These are phyloP conservation scores for Sporothrix phasma DNA, from an alignment of 2,329 filamentous ascomycete genomes.

Conservation along the genomic window DNA sequence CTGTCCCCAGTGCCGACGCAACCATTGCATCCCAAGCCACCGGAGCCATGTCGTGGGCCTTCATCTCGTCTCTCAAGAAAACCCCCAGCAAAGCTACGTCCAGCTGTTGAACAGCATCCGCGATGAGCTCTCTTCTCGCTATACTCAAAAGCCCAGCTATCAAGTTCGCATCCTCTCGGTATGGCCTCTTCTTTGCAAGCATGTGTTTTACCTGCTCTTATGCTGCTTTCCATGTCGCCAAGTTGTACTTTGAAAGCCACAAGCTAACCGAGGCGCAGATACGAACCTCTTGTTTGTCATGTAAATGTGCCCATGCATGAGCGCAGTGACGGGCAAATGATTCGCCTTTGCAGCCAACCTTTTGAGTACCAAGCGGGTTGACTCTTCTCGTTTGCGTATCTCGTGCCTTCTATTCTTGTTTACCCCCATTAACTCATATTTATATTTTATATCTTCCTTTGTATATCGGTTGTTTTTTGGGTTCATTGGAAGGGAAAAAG, in stretches of 20 bases:
- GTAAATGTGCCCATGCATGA: conserved; percentile 27
- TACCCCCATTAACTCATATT: not conserved
- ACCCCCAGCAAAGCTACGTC: conserved; percentile 91
- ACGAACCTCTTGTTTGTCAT: conserved; percentile 59
- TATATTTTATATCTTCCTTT: not conserved
- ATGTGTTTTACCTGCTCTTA: conserved; percentile 7
- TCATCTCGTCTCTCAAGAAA: conserved; percentile 86
- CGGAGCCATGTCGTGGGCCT: conserved; percentile 97
- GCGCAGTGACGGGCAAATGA: not conserved
- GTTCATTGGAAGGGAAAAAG: conserved; percentile 4
- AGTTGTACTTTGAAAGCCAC: no score
- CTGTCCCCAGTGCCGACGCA: conserved; percentile 64
- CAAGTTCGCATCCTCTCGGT: conserved; percentile 93
- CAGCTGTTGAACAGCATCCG: conserved; percentile 92
- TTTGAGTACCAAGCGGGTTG: no score
- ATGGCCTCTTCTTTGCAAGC: conserved; percentile 29
- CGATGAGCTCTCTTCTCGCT: conserved; percentile 76
- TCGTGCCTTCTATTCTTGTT: not conserved
- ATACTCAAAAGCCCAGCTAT: conserved; percentile 94
- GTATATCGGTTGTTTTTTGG: not conserved
- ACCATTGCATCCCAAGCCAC: conserved; percentile 82
- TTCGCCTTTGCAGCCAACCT: not conserved
- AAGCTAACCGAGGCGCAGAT: conserved; percentile 34
- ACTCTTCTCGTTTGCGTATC: not conserved
- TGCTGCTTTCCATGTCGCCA: not conserved